Evolutionary conservation across 768 basidiomycete species (phyloP).

Genomic region (Dictyophora rubrovolvata): DNA sequence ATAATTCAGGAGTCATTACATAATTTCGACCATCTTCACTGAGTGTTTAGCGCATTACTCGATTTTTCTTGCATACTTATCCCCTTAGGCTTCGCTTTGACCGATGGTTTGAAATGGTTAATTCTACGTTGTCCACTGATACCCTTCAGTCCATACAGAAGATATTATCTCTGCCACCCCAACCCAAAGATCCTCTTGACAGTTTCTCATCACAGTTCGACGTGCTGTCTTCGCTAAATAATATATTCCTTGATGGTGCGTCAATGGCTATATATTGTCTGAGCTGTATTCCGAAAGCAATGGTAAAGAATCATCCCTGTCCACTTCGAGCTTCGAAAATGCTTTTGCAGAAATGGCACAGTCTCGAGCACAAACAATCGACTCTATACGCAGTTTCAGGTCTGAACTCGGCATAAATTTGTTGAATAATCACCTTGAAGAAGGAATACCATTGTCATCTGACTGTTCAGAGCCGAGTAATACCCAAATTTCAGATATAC

Average conservation of each 20-base stretch:
- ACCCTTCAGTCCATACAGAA: conserved; percentile 61
- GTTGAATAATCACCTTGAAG: background rate
- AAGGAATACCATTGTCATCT: conserved; percentile 45
- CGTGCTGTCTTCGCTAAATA: conserved; percentile 35
- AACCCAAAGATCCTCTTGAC: conserved; percentile 46
- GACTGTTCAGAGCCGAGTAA: conserved; percentile 44
- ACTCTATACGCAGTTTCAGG: conserved; percentile 61
- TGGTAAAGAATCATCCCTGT: conserved; percentile 52
- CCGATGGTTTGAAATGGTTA: conserved; percentile 13
- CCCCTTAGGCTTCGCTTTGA: too few relatives aligned
- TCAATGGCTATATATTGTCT: conserved; percentile 10
- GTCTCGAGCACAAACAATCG: conserved; percentile 58
- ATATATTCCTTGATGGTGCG: conserved; percentile 72
- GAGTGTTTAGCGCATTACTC: too few relatives aligned
- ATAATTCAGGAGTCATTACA: too few relatives aligned
- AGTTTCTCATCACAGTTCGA: conserved; percentile 11
- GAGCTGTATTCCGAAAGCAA: background rate
- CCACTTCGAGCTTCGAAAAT: conserved; percentile 53
- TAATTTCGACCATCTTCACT: too few relatives aligned
- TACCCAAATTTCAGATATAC: conserved; percentile 72
- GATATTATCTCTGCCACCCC: conserved; percentile 43
- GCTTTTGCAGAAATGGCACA: conserved; percentile 61
- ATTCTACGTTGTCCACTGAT: conserved; percentile 54
- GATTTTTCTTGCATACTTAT: too few relatives aligned
- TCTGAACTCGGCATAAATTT: conserved; percentile 35